Base-by-base conservation (phyloP, 2,329 filamentous ascomycete species). In the Sporothrix sp. region DNA sequence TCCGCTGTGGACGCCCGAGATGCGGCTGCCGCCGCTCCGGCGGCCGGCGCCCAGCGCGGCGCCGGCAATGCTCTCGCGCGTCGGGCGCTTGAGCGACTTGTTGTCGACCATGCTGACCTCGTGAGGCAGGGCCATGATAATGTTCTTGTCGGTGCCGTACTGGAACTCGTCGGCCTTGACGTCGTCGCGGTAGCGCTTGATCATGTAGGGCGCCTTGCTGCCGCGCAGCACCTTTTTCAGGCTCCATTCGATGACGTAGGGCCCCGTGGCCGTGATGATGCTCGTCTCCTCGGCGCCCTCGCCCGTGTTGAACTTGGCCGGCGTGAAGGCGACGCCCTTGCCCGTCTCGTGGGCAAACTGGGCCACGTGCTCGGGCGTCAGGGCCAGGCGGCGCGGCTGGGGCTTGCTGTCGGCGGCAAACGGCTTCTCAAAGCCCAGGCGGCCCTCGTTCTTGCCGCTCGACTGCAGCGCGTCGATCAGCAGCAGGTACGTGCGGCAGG, bases 81-180 rank as follows among this genome's bases (percentile, higher is more conserved):
- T 97, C 1, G 91, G 89, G 62, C 83, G 83, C 73, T 87, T 87
- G 62, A 98, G 78, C 52, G 81, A 84, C 59, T 84, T 79, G 67
- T 91, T 90, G 40, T 84, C 85, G 11, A 98, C 87, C 90, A 97
- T 97, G 67, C 96, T 94, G 58, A 98, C 93, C 66, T 97, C 90
- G 63, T 98, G 95, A 2, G 93, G 90, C 56, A 98, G 72, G 1
- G 93, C 93, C 32, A 98, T 91, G 61, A 98, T 95, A 60, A 98
- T 88, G 61, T 96, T 96, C 78, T 95, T 95, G 67, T 98, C 93
- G 5, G 84, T 90, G 42, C 91, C 91, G 62, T 89, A 98, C 61
- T 93, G 89, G 81, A 98, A 98, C 66, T 98, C 95, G 66, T 98
- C 93, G 4, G 93, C 93, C 74, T 94, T 96, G 63, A 98, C 89